phyloP scores from a whole-genome alignment of 1,139 yeast genomes.

The Suhomyces anneliseae region DNA sequence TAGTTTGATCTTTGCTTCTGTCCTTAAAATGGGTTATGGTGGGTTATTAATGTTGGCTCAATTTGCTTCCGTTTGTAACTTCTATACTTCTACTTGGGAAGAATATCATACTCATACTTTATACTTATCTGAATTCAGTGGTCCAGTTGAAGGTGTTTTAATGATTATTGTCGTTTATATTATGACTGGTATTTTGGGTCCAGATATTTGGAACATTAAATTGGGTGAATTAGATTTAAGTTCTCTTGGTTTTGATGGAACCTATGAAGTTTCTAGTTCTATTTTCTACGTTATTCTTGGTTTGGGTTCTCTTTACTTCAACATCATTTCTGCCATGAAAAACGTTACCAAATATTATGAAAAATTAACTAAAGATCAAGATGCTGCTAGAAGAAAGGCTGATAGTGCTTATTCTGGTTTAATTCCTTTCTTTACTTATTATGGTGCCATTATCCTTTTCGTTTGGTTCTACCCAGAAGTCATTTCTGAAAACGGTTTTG shows the following conservation, averaged over 20 bases:
- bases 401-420: conserved; percentile 60
- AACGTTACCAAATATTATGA: conserved; percentile 63
- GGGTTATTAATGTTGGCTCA: conserved; percentile 64
- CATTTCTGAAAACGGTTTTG: conserved; percentile 49
- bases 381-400: conserved; percentile 27
- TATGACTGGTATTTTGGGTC: conserved; percentile 69
- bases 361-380: conserved; percentile 18
- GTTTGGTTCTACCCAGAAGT: conserved; percentile 52
- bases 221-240: conserved; percentile 36
- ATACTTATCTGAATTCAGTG: conserved; percentile 77
- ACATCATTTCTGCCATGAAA: conserved; percentile 67
- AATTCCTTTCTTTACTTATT: conserved; percentile 69
- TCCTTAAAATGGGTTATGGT: conserved; percentile 69
- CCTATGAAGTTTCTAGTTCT: conserved; percentile 33
- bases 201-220: conserved; percentile 59
- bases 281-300: conserved; percentile 52
- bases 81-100: conserved; percentile 93
- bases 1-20: conserved; percentile 68
- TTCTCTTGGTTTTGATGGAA: conserved; percentile 27
- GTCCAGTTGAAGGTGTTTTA: conserved; percentile 93
- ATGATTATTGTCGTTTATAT: conserved; percentile 57
- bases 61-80: conserved; percentile 76
- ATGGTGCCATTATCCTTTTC: conserved; percentile 51
- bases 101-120: conserved; percentile 89
- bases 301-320: conserved; percentile 60